phyloP scores from a whole-genome alignment of 192 early-diverging fungal genomes.

The Tieghemiomyces parasiticus region DNA sequence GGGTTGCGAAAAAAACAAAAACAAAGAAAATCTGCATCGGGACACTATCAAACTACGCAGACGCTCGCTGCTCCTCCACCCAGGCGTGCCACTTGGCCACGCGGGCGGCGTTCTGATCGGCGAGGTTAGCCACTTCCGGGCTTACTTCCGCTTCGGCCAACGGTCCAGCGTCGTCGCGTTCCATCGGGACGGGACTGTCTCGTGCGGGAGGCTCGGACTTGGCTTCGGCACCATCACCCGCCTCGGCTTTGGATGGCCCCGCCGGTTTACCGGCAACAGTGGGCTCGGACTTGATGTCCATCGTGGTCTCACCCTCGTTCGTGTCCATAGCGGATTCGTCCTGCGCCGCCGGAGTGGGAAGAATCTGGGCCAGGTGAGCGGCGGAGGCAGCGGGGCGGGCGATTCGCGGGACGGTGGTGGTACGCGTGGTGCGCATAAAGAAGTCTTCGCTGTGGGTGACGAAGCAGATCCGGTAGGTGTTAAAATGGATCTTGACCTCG shows the following conservation, averaged over 20 bases:
- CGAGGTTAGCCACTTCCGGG: background rate
- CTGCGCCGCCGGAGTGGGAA: too few species aligned
- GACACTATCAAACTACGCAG: background rate
- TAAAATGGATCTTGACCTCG: constrained; percentile 92
- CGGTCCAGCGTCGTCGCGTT: background rate
- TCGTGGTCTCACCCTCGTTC: background rate
- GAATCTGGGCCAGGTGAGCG: too few species aligned
- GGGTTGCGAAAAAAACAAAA: background rate
- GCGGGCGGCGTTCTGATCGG: too few species aligned
- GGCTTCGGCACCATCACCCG: background rate
- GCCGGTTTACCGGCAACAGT: background rate
- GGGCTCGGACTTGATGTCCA: background rate
- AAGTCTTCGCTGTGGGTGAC: constrained; percentile 88
- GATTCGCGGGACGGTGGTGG: background rate
- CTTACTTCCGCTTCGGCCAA: background rate
- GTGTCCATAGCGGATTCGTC: background rate
- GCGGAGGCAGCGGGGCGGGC: background rate
- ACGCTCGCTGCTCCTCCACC: too few species aligned
- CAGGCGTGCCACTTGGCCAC: too few species aligned
- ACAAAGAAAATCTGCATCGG: background rate
- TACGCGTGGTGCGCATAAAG: constrained; percentile 42
- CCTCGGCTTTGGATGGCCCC: background rate
- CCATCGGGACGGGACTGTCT: background rate
- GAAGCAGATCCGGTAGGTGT: constrained; percentile 97
- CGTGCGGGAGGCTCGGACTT: too few species aligned